Base-by-base conservation (phyloP, 129 eudicot genomes). In the Logfia minima region DNA sequence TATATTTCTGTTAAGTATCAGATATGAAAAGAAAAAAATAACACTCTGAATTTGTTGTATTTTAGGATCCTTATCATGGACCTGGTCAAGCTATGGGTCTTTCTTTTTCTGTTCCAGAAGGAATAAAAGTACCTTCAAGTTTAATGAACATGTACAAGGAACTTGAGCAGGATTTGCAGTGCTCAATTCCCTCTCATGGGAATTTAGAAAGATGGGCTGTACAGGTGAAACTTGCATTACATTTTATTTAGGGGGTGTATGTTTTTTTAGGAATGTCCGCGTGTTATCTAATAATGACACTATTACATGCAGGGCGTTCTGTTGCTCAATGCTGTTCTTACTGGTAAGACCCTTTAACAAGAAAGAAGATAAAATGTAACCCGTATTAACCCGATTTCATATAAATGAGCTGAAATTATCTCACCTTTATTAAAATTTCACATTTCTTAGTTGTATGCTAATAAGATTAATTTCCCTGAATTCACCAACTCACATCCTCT, bases 11-110 rank as follows among this genome's bases (percentile, higher is more conserved):
- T 71, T 65, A 8, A 9, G 21, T 14, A 5, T 53, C 28, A 4
- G 19, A 67, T 58, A 3, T 75, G 29, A 34, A 52, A 22, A 26
- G 29, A 1, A 1, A 7, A 3, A 3, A 41, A 8, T 71, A n/a
- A 32, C 22, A 37, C 37, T 74, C 5, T 32, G 71, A 29, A 21
- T 45, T 45, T 72, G 29, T 45, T 24, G 48, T 64, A 4, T 77
- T 19, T n/a, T 83, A 93, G 98, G 98, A 93, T 71, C 98, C 98
- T 29, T 94, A 94, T 75, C 98, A 94, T 76, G 98, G 97, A 73
- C 98, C 97, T 18, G 97, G 98, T 76, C 98, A 94, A 75, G 98
- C 98, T 69, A 94, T 94, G 98, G 98, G 98, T 24, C 97, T 94
- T 79, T 87, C 98, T 43, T 94, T 94, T 72, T 94, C 98, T 32